Percentiles rank a stretch among this genome's conserved stretches.
These are phyloP conservation scores for Globisporangium spiculum DNA, from an alignment of 352 stramenopile species.

Conservation along the genomic window DNA sequence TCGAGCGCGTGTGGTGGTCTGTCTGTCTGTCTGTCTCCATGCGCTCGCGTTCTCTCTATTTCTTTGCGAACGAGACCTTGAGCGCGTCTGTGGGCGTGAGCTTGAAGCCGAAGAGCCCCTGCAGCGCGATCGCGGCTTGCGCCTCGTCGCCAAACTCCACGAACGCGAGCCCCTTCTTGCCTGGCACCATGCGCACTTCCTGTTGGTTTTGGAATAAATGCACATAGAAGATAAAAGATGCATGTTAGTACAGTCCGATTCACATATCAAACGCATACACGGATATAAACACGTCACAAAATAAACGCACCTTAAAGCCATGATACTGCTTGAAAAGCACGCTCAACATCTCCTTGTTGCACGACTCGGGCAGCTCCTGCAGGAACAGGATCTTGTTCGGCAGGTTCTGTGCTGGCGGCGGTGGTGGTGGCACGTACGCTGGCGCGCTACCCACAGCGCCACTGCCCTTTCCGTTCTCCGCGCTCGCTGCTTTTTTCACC, in stretches of 20 bases:
- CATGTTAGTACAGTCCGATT: not conserved
- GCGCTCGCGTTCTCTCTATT: conserved; percentile 29
- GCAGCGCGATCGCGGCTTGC: conserved; percentile 75
- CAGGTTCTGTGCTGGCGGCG: conserved; percentile 47
- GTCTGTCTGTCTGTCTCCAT: not conserved
- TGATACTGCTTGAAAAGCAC: conserved; percentile 97
- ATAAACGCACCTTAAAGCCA: conserved; percentile 86
- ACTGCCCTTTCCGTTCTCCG: conserved; percentile 24
- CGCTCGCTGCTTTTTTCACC: conserved; percentile 30
- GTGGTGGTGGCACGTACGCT: conserved; percentile 31
- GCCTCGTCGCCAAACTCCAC: conserved; percentile 94
- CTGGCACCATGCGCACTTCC: conserved; percentile 94
- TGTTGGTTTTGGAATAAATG: conserved; percentile 17
- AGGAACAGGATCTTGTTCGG: conserved; percentile 94
- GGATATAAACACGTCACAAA: not conserved
- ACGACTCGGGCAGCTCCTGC: conserved; percentile 91
- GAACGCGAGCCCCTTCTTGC: conserved; percentile 93
- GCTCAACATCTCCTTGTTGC: conserved; percentile 95
- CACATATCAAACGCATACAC: not conserved
- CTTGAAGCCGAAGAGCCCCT: conserved; percentile 82
- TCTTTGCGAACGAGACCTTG: conserved; percentile 86
- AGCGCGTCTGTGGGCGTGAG: conserved; percentile 78
- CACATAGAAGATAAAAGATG: not conserved
- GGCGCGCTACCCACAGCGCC: not conserved
- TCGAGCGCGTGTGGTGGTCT: not conserved